Conservation (phyloP, 169 alveolate genomes). For the Cryptosporidium sp. region DNA sequence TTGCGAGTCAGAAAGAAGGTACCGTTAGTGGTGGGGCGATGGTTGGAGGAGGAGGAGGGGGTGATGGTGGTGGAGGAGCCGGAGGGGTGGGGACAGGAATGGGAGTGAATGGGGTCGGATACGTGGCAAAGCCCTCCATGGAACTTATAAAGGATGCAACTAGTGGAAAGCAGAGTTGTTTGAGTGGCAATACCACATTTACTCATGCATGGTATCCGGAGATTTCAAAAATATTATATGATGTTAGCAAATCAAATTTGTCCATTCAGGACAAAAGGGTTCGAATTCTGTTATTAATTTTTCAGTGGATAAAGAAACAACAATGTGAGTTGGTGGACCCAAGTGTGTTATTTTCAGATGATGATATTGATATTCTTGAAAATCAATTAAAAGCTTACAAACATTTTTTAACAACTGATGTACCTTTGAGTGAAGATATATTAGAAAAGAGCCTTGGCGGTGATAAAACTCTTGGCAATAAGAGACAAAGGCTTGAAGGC, state of each 20-base stretch:
- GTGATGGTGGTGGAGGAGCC: background rate
- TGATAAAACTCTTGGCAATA: background rate
- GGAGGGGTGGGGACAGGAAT: background rate
- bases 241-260: conserved; percentile 64
- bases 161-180: conserved; percentile 36
- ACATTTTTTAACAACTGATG: conserved; percentile 59
- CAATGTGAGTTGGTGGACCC: conserved; percentile 79
- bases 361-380: conserved; percentile 77
- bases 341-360: conserved; percentile 46
- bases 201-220: conserved; percentile 74
- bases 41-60: background rate
- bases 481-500: background rate
- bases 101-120: background rate
- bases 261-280: conserved; percentile 79
- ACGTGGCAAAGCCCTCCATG: background rate
- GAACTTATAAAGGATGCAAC: conserved; percentile 23
- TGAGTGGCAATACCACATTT: conserved; percentile 40
- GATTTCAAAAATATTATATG: conserved; percentile 44
- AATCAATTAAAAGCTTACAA: conserved; percentile 79
- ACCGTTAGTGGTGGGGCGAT: conserved; percentile 24
- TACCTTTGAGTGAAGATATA: conserved; percentile 24
- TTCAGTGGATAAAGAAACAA: conserved; percentile 80
- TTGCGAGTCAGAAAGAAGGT: conserved; percentile 18
- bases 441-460: conserved; percentile 13
- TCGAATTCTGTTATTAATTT: conserved; percentile 78